These are phyloP conservation scores for Candida methanosorbosa DNA, from an alignment of 805 yeast species.

Conservation along the genomic window DNA sequence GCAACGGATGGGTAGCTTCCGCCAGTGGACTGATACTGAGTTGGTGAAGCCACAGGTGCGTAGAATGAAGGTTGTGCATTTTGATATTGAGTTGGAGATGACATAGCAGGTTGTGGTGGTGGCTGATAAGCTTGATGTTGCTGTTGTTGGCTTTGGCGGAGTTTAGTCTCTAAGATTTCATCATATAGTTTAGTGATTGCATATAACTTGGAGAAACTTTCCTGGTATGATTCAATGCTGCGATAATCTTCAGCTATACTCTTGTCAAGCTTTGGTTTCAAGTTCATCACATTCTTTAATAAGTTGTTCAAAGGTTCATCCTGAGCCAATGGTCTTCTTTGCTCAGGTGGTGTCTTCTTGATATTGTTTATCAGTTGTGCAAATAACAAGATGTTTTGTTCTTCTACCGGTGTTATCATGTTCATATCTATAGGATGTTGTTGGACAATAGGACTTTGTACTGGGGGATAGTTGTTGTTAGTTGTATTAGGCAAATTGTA, in stretches of 20 bases:
- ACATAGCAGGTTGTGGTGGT: background rate
- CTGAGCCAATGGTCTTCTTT: constrained; percentile 24
- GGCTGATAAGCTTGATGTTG: constrained; percentile 3
- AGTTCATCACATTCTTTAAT: constrained; percentile 47
- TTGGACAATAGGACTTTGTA: constrained; percentile 3
- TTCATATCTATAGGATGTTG: constrained; percentile 7
- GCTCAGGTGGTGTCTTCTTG: constrained; percentile 32
- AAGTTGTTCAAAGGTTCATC: constrained; percentile 48
- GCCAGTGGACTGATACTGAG: too few species aligned
- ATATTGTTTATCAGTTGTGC: constrained; percentile 53
- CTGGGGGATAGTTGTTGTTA: constrained; percentile 5
- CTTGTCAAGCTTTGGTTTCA: constrained; percentile 63
- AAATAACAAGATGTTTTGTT: constrained; percentile 60
- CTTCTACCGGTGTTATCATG: constrained; percentile 52
- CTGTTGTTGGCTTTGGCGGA: constrained; percentile 14
- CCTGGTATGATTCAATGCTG: constrained; percentile 58
- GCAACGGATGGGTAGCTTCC: too few species aligned
- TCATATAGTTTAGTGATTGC: constrained; percentile 74
- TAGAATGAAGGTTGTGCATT: too few species aligned
- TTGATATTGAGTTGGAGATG: too few species aligned
- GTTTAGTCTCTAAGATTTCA: constrained; percentile 53
- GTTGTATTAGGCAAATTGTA: background rate
- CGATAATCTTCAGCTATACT: constrained; percentile 49
- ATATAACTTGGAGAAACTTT: constrained; percentile 70
- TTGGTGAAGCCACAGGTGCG: too few species aligned